Percentiles rank a stretch among this genome's conserved stretches.
Evolutionary conservation across 257 asterid species (phyloP).

Genomic region (Solanum etuberosum): DNA sequence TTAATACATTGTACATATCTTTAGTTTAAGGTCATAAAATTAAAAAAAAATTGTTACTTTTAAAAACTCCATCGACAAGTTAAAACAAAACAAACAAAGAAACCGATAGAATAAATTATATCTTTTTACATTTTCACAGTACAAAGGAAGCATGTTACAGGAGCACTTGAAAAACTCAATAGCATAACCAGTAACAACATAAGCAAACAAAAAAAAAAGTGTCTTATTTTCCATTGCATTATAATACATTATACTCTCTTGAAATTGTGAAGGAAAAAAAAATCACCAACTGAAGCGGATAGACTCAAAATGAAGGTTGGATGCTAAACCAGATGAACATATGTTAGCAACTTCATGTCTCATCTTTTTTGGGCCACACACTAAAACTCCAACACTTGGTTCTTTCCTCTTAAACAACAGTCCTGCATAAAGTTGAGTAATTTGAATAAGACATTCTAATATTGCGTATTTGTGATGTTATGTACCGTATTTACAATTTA

Average conservation of each 20-base stretch:
- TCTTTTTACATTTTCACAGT: not conserved
- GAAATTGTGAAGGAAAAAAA: not conserved
- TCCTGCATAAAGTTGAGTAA: slow-evolving; percentile 18
- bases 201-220: too few relatives aligned
- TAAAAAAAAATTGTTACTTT: too few relatives aligned
- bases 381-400: slow-evolving; percentile 67
- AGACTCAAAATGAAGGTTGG: slow-evolving; percentile 67
- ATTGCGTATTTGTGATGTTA: too few relatives aligned
- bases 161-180: not conserved
- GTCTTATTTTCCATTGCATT: not conserved
- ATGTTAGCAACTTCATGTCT: slow-evolving; percentile 67
- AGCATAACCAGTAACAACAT: not conserved
- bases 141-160: not conserved
- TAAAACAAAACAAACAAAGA: too few relatives aligned
- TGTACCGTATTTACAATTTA: too few relatives aligned
- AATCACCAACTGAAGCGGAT: slow-evolving; percentile 80
- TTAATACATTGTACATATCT: too few relatives aligned
- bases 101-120: not conserved
- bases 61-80: too few relatives aligned
- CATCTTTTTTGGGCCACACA: slow-evolving; percentile 70
- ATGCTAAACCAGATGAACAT: slow-evolving; percentile 60
- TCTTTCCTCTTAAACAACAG: slow-evolving; percentile 47
- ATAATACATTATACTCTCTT: too few relatives aligned
- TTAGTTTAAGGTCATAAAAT: too few relatives aligned
- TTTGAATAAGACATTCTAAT: not conserved